Evolutionary conservation across 768 basidiomycete species (phyloP).

Genomic region (Tephrocybe sp.): DNA sequence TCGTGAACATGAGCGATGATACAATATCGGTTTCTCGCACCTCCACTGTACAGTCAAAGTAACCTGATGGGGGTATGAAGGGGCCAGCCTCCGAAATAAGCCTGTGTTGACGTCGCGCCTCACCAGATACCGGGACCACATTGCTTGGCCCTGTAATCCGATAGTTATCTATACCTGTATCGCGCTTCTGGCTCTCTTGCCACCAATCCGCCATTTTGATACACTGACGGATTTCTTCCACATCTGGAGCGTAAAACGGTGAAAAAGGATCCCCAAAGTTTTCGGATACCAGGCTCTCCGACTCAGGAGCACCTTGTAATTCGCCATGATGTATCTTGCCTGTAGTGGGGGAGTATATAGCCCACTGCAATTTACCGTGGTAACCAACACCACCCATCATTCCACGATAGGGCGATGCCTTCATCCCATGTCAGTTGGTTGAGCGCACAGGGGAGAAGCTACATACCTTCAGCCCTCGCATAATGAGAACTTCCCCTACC

Average conservation of each 20-base stretch:
- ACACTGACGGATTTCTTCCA: constrained; percentile 42
- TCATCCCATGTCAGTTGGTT: not conserved
- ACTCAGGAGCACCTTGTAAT: constrained; percentile 32
- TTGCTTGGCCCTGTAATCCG: constrained; percentile 17
- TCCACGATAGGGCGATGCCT: constrained; percentile 34
- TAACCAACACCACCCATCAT: constrained; percentile 43
- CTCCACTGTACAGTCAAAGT: constrained; percentile 64
- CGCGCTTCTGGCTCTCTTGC: constrained; percentile 29
- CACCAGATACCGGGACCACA: constrained; percentile 2
- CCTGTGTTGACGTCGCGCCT: constrained; percentile 33
- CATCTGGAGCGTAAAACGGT: constrained; percentile 41
- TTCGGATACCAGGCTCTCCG: constrained; percentile 24
- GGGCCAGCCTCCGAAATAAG: constrained; percentile 52
- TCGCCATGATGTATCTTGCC: constrained; percentile 36
- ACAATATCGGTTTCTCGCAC: constrained; percentile 27
- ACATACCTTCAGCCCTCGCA: constrained; percentile 48
- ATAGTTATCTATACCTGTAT: constrained; percentile 13
- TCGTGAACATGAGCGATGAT: not conserved
- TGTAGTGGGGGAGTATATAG: constrained; percentile 41
- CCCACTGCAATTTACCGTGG: constrained; percentile 49
- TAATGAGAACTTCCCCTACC: constrained; percentile 48
- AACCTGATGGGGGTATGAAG: constrained; percentile 40
- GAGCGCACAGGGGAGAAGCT: not conserved
- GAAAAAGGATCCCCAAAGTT: constrained; percentile 38
- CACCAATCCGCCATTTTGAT: constrained; percentile 48